These are phyloP conservation scores for Dryadomyces sulphureus DNA, from an alignment of 2,329 filamentous ascomycete genomes.

Conservation along the genomic window DNA sequence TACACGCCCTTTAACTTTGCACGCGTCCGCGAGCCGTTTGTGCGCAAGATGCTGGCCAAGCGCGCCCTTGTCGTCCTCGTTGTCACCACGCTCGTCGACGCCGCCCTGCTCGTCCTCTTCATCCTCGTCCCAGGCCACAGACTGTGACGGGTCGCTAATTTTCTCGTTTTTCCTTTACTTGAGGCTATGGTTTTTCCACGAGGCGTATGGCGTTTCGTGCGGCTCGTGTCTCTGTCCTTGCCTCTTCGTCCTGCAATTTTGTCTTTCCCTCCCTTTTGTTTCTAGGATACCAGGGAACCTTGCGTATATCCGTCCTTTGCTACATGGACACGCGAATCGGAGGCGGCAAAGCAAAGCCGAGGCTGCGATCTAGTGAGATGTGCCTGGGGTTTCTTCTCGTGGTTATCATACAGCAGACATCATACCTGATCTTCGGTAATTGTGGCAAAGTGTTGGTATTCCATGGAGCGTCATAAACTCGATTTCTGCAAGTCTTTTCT, in stretches of 20 bases:
- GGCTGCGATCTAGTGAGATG: background rate
- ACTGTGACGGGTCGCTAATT: conserved; percentile 30
- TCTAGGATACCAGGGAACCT: conserved; percentile 10
- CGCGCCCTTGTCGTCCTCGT: conserved; percentile 68
- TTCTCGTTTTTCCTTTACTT: background rate
- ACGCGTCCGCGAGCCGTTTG: conserved; percentile 76
- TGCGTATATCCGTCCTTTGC: background rate
- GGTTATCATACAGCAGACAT: background rate
- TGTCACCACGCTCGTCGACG: conserved; percentile 61
- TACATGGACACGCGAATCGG: background rate
- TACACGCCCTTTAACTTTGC: conserved; percentile 93
- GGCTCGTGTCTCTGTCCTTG: background rate
- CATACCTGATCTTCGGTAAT: too few relatives aligned
- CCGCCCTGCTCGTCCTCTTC: conserved; percentile 77
- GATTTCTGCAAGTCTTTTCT: too few relatives aligned
- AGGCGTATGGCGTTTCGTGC: background rate
- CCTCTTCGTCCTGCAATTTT: background rate
- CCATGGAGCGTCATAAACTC: too few relatives aligned
- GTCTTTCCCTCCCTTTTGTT: conserved; percentile 2
- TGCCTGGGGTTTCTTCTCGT: background rate
- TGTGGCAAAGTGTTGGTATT: too few relatives aligned
- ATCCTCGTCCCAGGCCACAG: conserved; percentile 87
- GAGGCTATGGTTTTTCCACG: background rate
- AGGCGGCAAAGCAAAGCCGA: background rate
- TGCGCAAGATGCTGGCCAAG: conserved; percentile 71